Conservation (phyloP, 2,329 filamentous ascomycete genomes). For the Epichloe bromicola region DNA sequence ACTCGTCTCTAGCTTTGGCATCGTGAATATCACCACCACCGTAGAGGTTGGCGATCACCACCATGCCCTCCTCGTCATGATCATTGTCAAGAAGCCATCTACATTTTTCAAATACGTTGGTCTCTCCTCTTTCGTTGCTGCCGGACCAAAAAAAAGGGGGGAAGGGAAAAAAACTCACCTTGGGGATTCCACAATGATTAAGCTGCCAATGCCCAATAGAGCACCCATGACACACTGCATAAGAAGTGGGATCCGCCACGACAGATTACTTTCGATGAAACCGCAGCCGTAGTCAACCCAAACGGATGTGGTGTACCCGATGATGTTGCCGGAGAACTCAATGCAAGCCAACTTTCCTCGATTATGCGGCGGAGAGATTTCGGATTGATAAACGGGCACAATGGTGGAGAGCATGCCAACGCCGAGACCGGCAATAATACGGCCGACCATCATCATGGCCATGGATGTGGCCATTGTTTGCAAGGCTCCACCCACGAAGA, state of each 20-base stretch:
- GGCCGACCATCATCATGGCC: conserved; percentile 76
- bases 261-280: conserved; percentile 70
- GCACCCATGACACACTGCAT: conserved; percentile 94
- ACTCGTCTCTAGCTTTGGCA: conserved; percentile 83
- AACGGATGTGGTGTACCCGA: conserved; percentile 88
- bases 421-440: conserved; percentile 72
- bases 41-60: conserved; percentile 95
- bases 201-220: conserved; percentile 70
- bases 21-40: conserved; percentile 93
- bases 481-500: conserved; percentile 69
- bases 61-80: conserved; percentile 94
- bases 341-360: conserved; percentile 93
- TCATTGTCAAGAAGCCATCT: conserved; percentile 98
- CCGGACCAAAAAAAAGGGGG: not conserved
- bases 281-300: conserved; percentile 99
- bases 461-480: conserved; percentile 75
- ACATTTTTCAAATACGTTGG: not conserved
- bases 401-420: conserved; percentile 86
- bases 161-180: conserved; percentile 40
- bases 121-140: not conserved
- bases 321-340: conserved; percentile 94
- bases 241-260: conserved; percentile 79
- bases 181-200: conserved; percentile 93
- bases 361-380: conserved; percentile 93
- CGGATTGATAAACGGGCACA: conserved; percentile 85